Evolutionary conservation across 495 filamentous ascomycete species (phyloP), one percentile per base, ranked within the genome.

Genomic region (Sordaria brevicollis): DNA sequence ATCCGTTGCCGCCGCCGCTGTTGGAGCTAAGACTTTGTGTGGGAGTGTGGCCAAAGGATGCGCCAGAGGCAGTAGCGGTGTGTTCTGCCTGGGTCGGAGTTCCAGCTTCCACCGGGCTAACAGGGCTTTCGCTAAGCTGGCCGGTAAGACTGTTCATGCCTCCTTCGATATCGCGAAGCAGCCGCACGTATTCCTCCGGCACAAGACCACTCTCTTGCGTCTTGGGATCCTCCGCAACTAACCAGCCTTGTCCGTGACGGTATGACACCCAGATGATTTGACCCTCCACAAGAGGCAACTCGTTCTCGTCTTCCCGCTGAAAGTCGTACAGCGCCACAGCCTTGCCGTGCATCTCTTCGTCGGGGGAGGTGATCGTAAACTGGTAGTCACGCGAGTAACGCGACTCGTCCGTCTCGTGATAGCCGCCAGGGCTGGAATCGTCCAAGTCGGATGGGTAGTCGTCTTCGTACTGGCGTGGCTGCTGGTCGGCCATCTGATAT

Each of bases 241-340:
- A 84, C 95, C 95, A 99, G 49, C 95, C 95, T 80, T 97, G 92
- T 21, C 94, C 94, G 78, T 98, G 93, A 35, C 95, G 85, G 77
- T 97, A 99, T 10, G 92, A 94, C 43, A 99, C 94, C 86, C 93
- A 93, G 57, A 99, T 96, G 68, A 97, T 91, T 76, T 99, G 95
- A 36, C 96, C 96, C 79, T 99, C 95, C 0, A 90, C 89, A 21
- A 99, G 82, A 17, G 93, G 93, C 15, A 99, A 86, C 80, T 99
- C 95, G 73, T 97, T 99, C 76, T 97, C 93, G 76, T 98, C 97
- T 78, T 98, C 95, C 33, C 93, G 88, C 67, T 89, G 88, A 78
- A 99, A 99, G 78, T 97, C 93, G 76, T 96, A 99, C 13, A 99
- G 84, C 5, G 95, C 96, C 29, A 99, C 92, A 38, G 94, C 94